Conservation (phyloP, 805 yeast species). For the Vanderwaltozyma polyspora region DNA sequence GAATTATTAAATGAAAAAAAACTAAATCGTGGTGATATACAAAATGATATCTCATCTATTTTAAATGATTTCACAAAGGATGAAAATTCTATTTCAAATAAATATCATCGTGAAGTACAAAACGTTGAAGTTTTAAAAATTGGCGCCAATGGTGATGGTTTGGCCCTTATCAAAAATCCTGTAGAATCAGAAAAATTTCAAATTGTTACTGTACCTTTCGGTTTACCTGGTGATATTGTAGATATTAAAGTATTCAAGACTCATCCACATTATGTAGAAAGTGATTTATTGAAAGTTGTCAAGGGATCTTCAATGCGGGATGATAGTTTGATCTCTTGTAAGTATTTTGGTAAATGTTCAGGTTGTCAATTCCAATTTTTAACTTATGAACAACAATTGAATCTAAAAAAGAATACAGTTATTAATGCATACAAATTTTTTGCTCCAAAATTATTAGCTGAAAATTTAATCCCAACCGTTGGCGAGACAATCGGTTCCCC, state of each 20-base stretch:
- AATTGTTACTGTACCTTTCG: conserved; percentile 74
- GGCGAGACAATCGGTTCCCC: conserved; percentile 68
- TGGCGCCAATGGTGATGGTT: conserved; percentile 80
- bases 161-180: conserved; percentile 60
- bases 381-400: conserved; percentile 60
- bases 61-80: conserved; percentile 41
- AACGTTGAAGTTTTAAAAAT: conserved; percentile 48
- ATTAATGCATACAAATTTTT: conserved; percentile 70
- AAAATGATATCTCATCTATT: conserved; percentile 54
- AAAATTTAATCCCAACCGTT: conserved; percentile 45
- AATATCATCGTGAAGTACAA: conserved; percentile 47
- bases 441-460: conserved; percentile 43
- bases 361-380: conserved; percentile 91
- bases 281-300: conserved; percentile 53
- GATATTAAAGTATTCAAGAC: conserved; percentile 64
- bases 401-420: conserved; percentile 62
- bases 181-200: conserved; percentile 35
- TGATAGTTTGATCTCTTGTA: conserved; percentile 48
- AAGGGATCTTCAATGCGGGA: conserved; percentile 37
- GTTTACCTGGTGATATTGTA: conserved; percentile 76
- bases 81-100: conserved; percentile 27
- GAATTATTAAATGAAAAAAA: conserved; percentile 37
- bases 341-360: conserved; percentile 84
- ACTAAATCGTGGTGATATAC: conserved; percentile 36
- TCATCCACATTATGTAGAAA: conserved; percentile 61